Conservation (phyloP, 805 yeast species). For the Metschnikowia henanensis region DNA sequence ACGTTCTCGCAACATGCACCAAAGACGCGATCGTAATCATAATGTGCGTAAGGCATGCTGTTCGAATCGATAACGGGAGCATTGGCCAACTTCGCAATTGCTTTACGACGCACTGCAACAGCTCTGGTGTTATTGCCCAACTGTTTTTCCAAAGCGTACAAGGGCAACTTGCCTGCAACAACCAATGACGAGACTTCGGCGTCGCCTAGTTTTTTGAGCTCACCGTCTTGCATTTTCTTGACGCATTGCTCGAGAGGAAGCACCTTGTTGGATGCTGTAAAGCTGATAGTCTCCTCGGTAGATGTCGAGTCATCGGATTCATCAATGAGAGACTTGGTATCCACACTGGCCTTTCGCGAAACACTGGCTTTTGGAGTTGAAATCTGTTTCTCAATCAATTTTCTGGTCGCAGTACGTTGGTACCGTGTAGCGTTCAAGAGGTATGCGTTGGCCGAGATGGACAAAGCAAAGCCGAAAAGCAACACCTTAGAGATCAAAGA, state of each 20-base stretch:
- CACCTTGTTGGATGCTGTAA: constrained; percentile 21
- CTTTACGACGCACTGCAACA: constrained; percentile 87
- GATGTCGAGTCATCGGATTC: constrained; percentile 20
- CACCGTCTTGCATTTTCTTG: constrained; percentile 66
- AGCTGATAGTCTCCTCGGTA: constrained; percentile 25
- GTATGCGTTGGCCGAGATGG: constrained; percentile 80
- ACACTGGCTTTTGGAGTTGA: constrained; percentile 24
- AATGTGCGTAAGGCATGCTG: constrained; percentile 75
- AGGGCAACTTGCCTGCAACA: constrained; percentile 75
- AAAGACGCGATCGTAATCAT: constrained; percentile 93
- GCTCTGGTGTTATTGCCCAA: constrained; percentile 89
- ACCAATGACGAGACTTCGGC: constrained; percentile 75
- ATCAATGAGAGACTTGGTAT: constrained; percentile 1
- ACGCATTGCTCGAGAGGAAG: constrained; percentile 66
- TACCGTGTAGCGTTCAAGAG: constrained; percentile 82
- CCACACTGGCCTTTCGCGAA: constrained; percentile 5
- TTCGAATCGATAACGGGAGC: constrained; percentile 75
- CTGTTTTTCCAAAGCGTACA: constrained; percentile 93
- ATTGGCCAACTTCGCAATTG: constrained; percentile 80
- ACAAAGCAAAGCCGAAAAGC: constrained; percentile 68
- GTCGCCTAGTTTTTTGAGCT: constrained; percentile 61
- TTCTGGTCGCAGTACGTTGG: constrained; percentile 48
- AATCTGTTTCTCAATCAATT: constrained; percentile 40
- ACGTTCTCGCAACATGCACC: constrained; percentile 99
- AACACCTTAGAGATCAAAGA: constrained; percentile 76